Conservation (phyloP, 2,329 filamentous ascomycete genomes). For the Fusarium chuoi region DNA sequence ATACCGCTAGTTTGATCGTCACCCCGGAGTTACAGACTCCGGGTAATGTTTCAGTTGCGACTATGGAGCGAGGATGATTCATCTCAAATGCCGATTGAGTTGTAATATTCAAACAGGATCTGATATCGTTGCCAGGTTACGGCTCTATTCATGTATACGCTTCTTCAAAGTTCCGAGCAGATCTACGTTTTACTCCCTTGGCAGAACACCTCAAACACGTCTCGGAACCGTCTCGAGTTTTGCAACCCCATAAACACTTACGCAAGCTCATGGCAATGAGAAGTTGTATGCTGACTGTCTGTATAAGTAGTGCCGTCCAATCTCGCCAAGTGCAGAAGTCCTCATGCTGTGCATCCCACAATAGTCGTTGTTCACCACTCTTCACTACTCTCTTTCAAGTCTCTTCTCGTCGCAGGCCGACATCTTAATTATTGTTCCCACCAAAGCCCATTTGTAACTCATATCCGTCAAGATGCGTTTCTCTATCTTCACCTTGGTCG, state of each 20-base stretch:
- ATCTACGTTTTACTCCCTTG: not conserved
- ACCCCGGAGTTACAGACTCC: conserved; percentile 18
- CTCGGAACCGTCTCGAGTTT: conserved; percentile 26
- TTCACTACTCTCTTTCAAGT: conserved; percentile 7
- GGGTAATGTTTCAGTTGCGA: conserved; percentile 23
- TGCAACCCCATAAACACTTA: not conserved
- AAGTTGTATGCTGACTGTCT: no score
- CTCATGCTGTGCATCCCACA: conserved; percentile 11
- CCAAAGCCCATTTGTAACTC: conserved; percentile 21
- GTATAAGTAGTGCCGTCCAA: conserved; percentile 23
- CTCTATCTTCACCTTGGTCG: conserved; percentile 58
- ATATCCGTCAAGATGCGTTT: conserved; percentile 62
- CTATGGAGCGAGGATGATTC: conserved; percentile 3
- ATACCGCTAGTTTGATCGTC: conserved; percentile 35
- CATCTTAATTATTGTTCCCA: conserved; percentile 46
- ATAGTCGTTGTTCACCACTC: not conserved
- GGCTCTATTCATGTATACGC: not conserved
- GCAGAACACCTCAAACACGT: conserved; percentile 19
- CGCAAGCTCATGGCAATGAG: not conserved
- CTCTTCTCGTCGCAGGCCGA: conserved; percentile 63
- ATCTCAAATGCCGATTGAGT: not conserved
- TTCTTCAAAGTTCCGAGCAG: conserved; percentile 1
- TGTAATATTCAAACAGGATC: not conserved
- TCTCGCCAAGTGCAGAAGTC: not conserved
- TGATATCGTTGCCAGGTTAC: not conserved